phyloP scores from a whole-genome alignment of 768 basidiomycete species.

The Naganishia vaughanmartiniae region DNA sequence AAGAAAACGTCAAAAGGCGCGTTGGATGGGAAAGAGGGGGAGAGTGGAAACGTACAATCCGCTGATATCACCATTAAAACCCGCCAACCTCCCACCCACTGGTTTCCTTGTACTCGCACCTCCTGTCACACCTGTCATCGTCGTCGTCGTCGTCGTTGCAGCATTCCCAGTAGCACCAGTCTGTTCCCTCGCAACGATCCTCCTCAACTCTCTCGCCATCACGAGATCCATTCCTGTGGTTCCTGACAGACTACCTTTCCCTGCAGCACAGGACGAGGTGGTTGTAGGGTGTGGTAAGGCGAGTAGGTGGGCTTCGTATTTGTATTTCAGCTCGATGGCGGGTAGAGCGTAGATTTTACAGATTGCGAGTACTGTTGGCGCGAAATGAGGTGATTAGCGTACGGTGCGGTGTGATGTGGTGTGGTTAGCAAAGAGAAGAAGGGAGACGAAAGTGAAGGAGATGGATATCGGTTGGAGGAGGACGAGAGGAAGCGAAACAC shows the following conservation, averaged over 20 bases:
- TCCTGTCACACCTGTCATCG: conserved; percentile 28
- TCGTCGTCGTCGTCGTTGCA: not conserved
- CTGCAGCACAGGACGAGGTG: conserved; percentile 22
- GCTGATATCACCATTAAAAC: conserved; percentile 40
- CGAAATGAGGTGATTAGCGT: not conserved
- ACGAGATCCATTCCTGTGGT: conserved; percentile 45
- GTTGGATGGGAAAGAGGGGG: not conserved
- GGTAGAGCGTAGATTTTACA: conserved; percentile 53
- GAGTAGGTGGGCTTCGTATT: conserved; percentile 56
- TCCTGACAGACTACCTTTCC: conserved; percentile 33
- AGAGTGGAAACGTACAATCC: conserved; percentile 43
- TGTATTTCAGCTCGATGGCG: conserved; percentile 54
- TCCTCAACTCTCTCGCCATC: conserved; percentile 49
- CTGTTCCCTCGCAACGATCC: conserved; percentile 44
- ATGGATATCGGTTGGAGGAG: not conserved
- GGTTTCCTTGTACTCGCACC: conserved; percentile 36
- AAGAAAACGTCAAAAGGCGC: not conserved
- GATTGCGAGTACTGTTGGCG: conserved; percentile 52
- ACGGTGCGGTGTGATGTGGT: not conserved
- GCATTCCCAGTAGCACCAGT: conserved; percentile 31
- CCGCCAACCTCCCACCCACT: conserved; percentile 23
- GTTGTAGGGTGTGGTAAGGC: conserved; percentile 32
- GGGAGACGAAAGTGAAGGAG: no score
- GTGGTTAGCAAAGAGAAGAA: no score
- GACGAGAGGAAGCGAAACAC: not conserved